A percentile compares a stretch with the other conserved stretches of the same genome.
Conservation (phyloP, 192 early-diverging fungal species). For the Umbelopsis ramanniana region DNA sequence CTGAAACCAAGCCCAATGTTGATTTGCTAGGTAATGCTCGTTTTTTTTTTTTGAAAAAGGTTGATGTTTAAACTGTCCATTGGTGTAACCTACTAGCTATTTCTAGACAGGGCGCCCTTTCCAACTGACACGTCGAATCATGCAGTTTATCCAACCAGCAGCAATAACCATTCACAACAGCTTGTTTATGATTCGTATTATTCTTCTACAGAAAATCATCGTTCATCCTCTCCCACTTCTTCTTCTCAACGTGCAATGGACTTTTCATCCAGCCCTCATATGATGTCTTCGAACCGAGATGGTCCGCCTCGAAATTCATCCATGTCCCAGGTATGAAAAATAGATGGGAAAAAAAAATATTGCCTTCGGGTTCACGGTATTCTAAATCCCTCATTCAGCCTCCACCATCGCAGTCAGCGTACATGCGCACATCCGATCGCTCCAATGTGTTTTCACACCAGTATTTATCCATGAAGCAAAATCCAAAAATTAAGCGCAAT, state of each 20-base stretch:
- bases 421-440: background rate
- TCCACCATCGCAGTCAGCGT: background rate
- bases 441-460: constrained; percentile 14
- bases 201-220: background rate
- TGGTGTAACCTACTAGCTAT: constrained; percentile 17
- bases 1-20: constrained; percentile 7
- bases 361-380: too few species aligned
- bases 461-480: constrained; percentile 41
- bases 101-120: constrained; percentile 1
- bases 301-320: background rate
- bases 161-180: background rate
- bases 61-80: background rate
- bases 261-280: background rate
- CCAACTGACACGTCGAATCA: constrained; percentile 6
- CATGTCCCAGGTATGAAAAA: constrained; percentile 8
- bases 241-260: background rate
- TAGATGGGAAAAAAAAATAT: too few species aligned
- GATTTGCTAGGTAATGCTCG: constrained; percentile 8
- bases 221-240: background rate
- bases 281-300: background rate
- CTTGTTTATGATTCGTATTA: background rate
- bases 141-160: background rate
- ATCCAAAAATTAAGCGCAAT: constrained; percentile 54
- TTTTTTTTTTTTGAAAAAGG: background rate
- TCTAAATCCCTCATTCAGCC: background rate